These are phyloP conservation scores for Globisporangium polare DNA, from an alignment of 352 stramenopile species.

Conservation along the genomic window DNA sequence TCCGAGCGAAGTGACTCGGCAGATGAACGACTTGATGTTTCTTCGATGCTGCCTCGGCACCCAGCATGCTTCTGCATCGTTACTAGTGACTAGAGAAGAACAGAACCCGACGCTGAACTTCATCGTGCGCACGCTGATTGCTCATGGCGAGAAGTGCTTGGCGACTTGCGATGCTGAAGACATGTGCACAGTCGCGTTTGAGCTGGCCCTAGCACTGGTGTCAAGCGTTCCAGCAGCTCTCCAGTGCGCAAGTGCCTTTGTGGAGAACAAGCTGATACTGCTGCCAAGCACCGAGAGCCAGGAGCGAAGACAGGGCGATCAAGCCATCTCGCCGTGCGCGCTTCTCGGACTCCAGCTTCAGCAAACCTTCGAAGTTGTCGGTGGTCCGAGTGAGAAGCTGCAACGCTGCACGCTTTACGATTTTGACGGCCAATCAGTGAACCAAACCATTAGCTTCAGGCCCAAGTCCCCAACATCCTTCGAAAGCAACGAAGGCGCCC, in stretches of 20 bases:
- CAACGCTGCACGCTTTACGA: constrained; percentile 21
- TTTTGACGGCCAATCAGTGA: constrained; percentile 16
- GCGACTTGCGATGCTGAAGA: constrained; percentile 35
- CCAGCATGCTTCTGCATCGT: constrained; percentile 16
- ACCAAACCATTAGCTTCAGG: not conserved
- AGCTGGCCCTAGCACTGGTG: constrained; percentile 26
- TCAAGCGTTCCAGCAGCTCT: constrained; percentile 37
- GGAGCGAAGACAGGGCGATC: not conserved
- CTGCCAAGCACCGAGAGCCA: constrained; percentile 2
- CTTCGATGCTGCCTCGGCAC: constrained; percentile 34
- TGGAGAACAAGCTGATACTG: not conserved
- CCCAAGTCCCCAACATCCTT: too few species aligned
- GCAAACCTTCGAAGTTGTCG: constrained; percentile 25
- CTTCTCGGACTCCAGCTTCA: constrained; percentile 35
- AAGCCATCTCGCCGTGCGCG: constrained; percentile 17
- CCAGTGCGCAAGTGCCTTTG: constrained; percentile 13
- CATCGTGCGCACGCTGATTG: constrained; percentile 19
- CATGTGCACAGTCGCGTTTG: constrained; percentile 33
- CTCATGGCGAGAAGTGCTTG: constrained; percentile 20
- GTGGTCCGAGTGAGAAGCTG: constrained; percentile 29
- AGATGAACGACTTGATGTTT: constrained; percentile 19
- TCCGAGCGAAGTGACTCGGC: constrained; percentile 8
- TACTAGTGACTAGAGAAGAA: not conserved
- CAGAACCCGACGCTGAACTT: constrained; percentile 19
- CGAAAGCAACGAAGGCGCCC: not conserved